phyloP scores from a whole-genome alignment of 1,284 basidiomycete species.

The Exsudoporus floridanus region DNA sequence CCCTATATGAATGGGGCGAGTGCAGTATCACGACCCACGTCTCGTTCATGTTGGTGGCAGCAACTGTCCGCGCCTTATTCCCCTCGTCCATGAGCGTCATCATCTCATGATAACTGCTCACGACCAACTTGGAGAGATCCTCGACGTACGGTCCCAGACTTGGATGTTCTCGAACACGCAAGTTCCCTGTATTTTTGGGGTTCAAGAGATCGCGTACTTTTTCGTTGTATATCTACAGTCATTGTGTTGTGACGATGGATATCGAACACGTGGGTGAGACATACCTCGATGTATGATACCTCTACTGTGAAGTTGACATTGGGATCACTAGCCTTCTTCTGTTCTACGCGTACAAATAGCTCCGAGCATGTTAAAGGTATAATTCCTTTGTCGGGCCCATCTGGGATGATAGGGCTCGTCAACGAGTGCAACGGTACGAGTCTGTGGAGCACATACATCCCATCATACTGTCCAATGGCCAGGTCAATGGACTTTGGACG shows the following conservation, averaged over 20 bases:
- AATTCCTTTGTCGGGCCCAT: conserved; percentile 95
- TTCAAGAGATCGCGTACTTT: conserved; percentile 97
- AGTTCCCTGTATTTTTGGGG: conserved; percentile 94
- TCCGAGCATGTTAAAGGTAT: conserved; percentile 95
- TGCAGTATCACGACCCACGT: conserved; percentile 54
- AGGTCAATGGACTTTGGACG: conserved; percentile 1
- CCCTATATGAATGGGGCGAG: neutral
- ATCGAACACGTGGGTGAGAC: conserved; percentile 13
- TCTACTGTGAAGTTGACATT: conserved; percentile 87
- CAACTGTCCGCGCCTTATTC: conserved; percentile 96
- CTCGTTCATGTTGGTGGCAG: conserved; percentile 99
- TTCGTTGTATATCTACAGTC: conserved; percentile 88
- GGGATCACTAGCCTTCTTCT: conserved; percentile 64
- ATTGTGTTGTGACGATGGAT: neutral
- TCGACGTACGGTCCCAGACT: conserved; percentile 95
- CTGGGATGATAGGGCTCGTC: conserved; percentile 41
- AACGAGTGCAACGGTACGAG: conserved; percentile 16
- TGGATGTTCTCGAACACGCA: conserved; percentile 96
- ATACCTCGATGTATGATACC: conserved; percentile 94
- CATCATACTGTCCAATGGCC: conserved; percentile 79
- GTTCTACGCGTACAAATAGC: conserved; percentile 81
- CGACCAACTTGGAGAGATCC: conserved; percentile 91
- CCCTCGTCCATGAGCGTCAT: conserved; percentile 99
- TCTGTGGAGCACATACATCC: conserved; percentile 69
- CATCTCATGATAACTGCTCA: conserved; percentile 91